These are phyloP conservation scores for Neobulgaria alba DNA, from an alignment of 2,329 filamentous ascomycete genomes.

Conservation along the genomic window DNA sequence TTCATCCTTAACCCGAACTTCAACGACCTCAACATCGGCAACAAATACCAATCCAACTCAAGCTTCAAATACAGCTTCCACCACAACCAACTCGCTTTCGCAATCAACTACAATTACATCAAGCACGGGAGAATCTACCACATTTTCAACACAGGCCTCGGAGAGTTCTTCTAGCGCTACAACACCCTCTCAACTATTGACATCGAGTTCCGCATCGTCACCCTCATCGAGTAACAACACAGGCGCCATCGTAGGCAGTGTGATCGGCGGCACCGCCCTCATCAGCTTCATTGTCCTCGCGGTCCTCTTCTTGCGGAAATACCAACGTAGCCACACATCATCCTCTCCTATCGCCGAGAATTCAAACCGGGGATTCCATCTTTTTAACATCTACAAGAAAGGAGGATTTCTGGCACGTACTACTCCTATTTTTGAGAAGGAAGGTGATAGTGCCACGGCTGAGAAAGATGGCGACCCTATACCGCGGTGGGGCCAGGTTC, in stretches of 20 bases:
- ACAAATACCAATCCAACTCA: background rate
- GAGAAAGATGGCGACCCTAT: too few species aligned
- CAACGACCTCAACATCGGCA: background rate
- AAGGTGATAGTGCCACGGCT: too few species aligned
- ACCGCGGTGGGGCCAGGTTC: too few species aligned
- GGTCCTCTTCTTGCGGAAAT: slow-evolving; percentile 9
- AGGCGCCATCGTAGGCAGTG: slow-evolving; percentile 30
- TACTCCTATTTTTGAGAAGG: too few species aligned
- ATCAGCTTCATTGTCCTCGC: slow-evolving; percentile 24
- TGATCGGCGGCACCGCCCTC: slow-evolving; percentile 30
- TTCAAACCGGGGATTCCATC: too few species aligned
- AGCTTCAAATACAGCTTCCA: background rate
- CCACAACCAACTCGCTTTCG: background rate
- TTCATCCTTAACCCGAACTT: background rate
- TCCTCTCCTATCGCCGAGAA: too few species aligned
- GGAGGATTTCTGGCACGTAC: too few species aligned
- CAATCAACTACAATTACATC: background rate
- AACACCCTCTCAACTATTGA: slow-evolving; percentile 11
- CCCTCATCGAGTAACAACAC: slow-evolving; percentile 18
- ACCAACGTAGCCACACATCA: too few species aligned
- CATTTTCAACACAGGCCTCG: background rate
- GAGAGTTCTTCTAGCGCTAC: background rate
- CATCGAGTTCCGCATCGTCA: slow-evolving; percentile 1
- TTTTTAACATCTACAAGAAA: too few species aligned
- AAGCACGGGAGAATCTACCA: background rate